phyloP scores from a whole-genome alignment of 2,329 filamentous ascomycete genomes.

The Erysiphe pulchra region DNA sequence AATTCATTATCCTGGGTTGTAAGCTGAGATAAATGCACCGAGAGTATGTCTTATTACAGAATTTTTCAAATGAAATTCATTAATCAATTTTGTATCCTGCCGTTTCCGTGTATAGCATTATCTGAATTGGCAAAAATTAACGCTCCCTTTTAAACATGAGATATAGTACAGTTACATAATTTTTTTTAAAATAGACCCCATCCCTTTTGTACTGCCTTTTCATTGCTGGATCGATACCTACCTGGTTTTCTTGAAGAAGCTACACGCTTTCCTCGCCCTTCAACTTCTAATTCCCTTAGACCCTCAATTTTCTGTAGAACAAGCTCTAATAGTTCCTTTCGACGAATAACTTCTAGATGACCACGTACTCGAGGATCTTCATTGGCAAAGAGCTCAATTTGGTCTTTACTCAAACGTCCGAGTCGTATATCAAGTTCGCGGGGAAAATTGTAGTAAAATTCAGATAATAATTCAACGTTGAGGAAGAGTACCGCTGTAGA shows the following conservation, averaged over 20 bases:
- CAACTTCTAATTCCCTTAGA: conserved; percentile 55
- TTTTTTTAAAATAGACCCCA: neutral
- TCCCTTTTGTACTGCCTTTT: neutral
- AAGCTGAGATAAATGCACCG: no score
- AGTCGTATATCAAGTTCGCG: conserved; percentile 72
- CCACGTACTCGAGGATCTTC: conserved; percentile 77
- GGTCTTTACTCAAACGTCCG: conserved; percentile 48
- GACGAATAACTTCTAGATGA: conserved; percentile 73
- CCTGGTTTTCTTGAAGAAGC: neutral
- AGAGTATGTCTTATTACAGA: no score
- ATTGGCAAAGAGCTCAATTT: conserved; percentile 73
- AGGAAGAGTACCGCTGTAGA: conserved; percentile 90
- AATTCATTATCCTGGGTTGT: no score
- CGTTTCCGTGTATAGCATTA: no score
- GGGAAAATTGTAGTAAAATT: conserved; percentile 96
- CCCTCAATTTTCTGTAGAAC: conserved; percentile 93
- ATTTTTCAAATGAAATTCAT: no score
- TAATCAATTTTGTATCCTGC: no score
- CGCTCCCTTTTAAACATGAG: no score
- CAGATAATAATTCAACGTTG: conserved; percentile 84
- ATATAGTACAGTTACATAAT: no score
- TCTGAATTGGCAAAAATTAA: no score
- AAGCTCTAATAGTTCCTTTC: conserved; percentile 80
- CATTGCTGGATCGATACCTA: neutral
- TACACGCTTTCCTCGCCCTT: conserved; percentile 24